Conservation (phyloP, 176 grass and related monocot genomes). For the Cymbopogon citratus region DNA sequence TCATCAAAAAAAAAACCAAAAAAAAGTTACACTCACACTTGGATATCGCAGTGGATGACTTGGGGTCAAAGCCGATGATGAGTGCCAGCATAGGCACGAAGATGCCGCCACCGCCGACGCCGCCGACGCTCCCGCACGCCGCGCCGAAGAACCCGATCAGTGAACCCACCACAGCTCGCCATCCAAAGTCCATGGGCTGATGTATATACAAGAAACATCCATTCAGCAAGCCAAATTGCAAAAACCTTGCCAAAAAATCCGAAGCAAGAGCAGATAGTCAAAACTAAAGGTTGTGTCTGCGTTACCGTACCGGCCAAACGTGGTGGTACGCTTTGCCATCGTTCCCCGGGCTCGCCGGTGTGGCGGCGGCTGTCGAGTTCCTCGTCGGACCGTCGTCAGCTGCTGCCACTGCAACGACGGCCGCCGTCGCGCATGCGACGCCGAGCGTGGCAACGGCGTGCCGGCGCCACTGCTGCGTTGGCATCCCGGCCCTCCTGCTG, state of each 20-base stretch:
- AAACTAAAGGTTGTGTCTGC: background rate
- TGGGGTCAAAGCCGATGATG: slow-evolving; percentile 68
- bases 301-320: background rate
- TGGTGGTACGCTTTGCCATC: background rate
- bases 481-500: slow-evolving; percentile 13
- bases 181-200: slow-evolving; percentile 59
- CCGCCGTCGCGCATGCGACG: background rate
- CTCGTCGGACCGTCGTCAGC: background rate
- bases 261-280: too few species aligned
- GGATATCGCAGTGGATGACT: slow-evolving; percentile 65
- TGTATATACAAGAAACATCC: too few species aligned
- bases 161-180: slow-evolving; percentile 52
- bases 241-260: too few species aligned
- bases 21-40: slow-evolving; percentile 70
- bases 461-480: background rate
- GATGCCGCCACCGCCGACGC: slow-evolving; percentile 73
- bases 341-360: background rate
- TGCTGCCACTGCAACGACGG: background rate
- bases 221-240: slow-evolving; percentile 1
- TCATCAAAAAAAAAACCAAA: too few species aligned
- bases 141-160: slow-evolving; percentile 66
- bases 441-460: background rate
- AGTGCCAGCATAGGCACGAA: slow-evolving; percentile 72
- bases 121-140: slow-evolving; percentile 69
- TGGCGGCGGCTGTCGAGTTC: background rate